phyloP scores from a whole-genome alignment of 176 grass and related monocot species.

The Eragrostis nindensis region DNA sequence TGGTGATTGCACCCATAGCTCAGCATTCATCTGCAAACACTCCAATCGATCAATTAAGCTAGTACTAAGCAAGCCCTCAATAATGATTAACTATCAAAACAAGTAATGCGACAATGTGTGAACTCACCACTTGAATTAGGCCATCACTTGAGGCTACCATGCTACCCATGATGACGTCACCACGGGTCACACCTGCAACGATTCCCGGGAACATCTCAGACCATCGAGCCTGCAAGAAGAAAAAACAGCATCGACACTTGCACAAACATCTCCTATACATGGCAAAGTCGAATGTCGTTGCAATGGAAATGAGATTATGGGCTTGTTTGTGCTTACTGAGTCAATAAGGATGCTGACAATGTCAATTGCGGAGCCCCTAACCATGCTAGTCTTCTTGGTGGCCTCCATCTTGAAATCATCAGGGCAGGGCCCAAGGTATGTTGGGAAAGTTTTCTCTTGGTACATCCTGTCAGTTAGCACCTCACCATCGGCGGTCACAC shows the following conservation, averaged over 20 bases:
- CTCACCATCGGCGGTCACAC: not conserved
- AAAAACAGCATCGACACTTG: not conserved
- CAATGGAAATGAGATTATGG: not conserved
- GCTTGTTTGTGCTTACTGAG: not conserved
- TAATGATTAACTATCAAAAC: not conserved
- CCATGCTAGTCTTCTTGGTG: not conserved
- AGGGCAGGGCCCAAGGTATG: not conserved
- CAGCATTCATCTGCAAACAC: conserved; percentile 52
- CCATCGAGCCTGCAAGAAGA: conserved; percentile 7
- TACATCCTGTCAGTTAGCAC: not conserved
- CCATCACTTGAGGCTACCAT: not conserved
- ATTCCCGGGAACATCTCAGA: not conserved
- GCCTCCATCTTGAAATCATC: not conserved
- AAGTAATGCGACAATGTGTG: not conserved
- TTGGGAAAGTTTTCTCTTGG: not conserved
- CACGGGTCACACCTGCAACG: not conserved
- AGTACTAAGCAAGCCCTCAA: not conserved
- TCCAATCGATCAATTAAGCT: not conserved
- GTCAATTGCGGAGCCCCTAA: not conserved
- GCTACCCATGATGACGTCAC: not conserved
- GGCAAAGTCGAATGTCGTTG: not conserved
- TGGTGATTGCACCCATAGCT: conserved; percentile 59
- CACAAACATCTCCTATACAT: not conserved
- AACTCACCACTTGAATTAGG: conserved; percentile 19
- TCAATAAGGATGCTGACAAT: not conserved